Evolutionary conservation across 805 yeast species (phyloP).

Genomic region (Ogataea paraovalis): DNA sequence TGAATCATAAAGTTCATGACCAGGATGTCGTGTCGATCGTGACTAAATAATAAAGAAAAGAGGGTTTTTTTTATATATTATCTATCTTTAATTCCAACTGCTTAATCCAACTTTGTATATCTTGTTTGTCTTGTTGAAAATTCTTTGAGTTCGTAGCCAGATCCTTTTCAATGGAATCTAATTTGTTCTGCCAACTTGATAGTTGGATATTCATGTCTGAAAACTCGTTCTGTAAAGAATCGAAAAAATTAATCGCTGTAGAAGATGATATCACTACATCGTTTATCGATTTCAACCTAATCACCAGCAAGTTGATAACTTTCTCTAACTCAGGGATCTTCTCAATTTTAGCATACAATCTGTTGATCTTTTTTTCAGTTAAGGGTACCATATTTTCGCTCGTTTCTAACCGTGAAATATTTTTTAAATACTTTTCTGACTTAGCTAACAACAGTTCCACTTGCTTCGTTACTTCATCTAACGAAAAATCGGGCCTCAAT

Average conservation of each 20-base stretch:
- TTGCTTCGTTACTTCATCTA: constrained; percentile 13
- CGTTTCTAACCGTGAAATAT: constrained; percentile 5
- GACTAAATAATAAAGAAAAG: constrained; percentile 77
- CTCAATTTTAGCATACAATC: constrained; percentile 18
- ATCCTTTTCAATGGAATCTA: constrained; percentile 17
- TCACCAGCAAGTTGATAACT: constrained; percentile 13
- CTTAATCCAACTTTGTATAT: constrained; percentile 12
- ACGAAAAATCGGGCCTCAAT: constrained; percentile 12
- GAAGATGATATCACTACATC: constrained; percentile 7
- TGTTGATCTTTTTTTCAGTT: constrained; percentile 19
- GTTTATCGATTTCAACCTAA: constrained; percentile 20
- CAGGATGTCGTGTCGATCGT: constrained; percentile 93
- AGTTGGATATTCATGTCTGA: constrained; percentile 15
- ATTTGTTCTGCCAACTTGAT: constrained; percentile 20
- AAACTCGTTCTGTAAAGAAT: constrained; percentile 15
- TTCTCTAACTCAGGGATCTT: constrained; percentile 17
- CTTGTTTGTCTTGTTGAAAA: constrained; percentile 11
- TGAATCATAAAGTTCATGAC: constrained; percentile 76
- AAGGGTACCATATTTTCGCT: constrained; percentile 7
- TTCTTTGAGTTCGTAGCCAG: constrained; percentile 5
- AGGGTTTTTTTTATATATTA: background rate
- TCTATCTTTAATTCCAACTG: constrained; percentile 7
- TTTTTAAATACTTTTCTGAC: constrained; percentile 9
- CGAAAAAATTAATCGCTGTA: constrained; percentile 9
- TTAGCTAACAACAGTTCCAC: constrained; percentile 9